Evolutionary conservation across 495 filamentous ascomycete genomes (phyloP).

Genomic region (Penicillium odoratum): DNA sequence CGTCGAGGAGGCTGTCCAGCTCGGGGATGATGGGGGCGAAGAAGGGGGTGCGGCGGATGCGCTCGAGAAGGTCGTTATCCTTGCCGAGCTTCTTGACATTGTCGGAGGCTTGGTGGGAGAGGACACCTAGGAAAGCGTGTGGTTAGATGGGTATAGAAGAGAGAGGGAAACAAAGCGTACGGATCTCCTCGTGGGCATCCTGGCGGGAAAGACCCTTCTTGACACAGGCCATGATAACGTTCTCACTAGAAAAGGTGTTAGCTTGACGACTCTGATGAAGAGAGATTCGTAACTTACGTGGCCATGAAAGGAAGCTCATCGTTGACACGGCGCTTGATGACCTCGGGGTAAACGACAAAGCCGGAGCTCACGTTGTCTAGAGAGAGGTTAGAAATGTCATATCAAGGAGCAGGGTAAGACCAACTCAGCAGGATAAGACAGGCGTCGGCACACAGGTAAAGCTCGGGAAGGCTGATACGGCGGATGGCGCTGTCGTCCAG

Average conservation of each 20-base stretch:
- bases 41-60: constrained; percentile 72
- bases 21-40: constrained; percentile 80
- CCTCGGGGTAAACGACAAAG: constrained; percentile 81
- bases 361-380: constrained; percentile 76
- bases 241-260: constrained; percentile 38
- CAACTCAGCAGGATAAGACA: constrained; percentile 66
- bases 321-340: constrained; percentile 67
- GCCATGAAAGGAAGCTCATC: constrained; percentile 91
- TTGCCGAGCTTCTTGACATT: constrained; percentile 80
- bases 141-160: not conserved
- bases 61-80: constrained; percentile 79
- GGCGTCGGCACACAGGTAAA: constrained; percentile 81
- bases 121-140: constrained; percentile 53
- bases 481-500: constrained; percentile 63
- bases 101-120: constrained; percentile 79
- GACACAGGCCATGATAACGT: constrained; percentile 78
- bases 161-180: constrained; percentile 22
- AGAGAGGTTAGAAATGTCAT: constrained; percentile 7
- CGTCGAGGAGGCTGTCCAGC: constrained; percentile 72
- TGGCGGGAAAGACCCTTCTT: constrained; percentile 75
- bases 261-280: constrained; percentile 6
- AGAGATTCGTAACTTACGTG: constrained; percentile 49
- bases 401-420: constrained; percentile 11
- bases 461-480: constrained; percentile 73
- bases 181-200: constrained; percentile 88